Base-by-base conservation (phyloP, 306 rosid genomes). In the Corylus americana region DNA sequence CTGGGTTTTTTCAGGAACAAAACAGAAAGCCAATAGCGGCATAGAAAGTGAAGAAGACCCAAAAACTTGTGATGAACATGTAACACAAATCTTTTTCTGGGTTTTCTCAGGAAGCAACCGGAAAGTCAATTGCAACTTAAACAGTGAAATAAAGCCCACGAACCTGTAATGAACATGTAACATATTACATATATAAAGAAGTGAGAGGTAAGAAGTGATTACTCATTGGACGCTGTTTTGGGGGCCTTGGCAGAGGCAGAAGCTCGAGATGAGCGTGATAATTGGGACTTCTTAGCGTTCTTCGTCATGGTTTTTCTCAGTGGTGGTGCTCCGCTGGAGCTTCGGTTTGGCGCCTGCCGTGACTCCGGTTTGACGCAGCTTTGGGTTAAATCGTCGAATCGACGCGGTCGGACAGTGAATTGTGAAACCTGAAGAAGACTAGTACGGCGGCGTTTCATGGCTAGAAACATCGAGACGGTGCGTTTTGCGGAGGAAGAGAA, bases 301-400 rank as follows among this genome's bases (percentile, higher is more conserved):
- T 88, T 88, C 82, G 87, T 90, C 97, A 87, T 89, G 42, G 29
- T 71, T 59, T 25, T 25, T 25, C 66, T 1, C 66, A 64, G 76
- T 29, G 53, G 82, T 71, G 73, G 73, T 20, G 22, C 11, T 70
- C 14, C 53, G 14, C 53, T 49, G 53, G 53, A 49, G 13, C 53
- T 11, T 55, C 39, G 11, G 58, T 29, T 6, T 8, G 48, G 25
- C 11, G 17, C 39, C 39, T n/a, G 22, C 44, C 14, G 62, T 58
- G 57, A 25, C 66, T 59, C 66, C 16, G 66, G 37, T 29, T 59
- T 11, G 66, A 25, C 37, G 20, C 31, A 59, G 37, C 66, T 1
- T 25, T 25, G 17, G 66, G 37, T 59, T 59, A 25, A 59, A 58
- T 20, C 37, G 31, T 58, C 35, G 22, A 58, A 20, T 58, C 64